Percentiles rank a stretch among this genome's conserved stretches.
Conservation (phyloP, 2,329 filamentous ascomycete genomes). For the Cucurbitaria berberidis region DNA sequence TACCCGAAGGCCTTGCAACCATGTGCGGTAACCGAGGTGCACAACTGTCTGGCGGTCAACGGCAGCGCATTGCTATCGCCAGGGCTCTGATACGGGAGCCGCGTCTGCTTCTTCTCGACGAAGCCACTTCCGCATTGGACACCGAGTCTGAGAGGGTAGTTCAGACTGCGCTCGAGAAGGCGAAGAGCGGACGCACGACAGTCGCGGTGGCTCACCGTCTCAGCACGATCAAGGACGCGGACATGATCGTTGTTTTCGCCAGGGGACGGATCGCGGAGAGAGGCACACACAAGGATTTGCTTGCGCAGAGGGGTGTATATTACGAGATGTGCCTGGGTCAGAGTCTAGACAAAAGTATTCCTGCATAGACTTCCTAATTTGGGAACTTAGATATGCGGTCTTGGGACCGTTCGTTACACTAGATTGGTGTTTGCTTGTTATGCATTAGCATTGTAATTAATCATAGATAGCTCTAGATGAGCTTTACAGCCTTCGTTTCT, state of each 20-base stretch:
- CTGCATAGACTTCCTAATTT: constrained; percentile 12
- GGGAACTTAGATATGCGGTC: too few species aligned
- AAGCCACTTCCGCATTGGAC: constrained; percentile 46
- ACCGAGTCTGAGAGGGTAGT: constrained; percentile 70
- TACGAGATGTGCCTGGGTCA: constrained; percentile 55
- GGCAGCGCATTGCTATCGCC: constrained; percentile 93
- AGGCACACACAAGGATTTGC: constrained; percentile 62
- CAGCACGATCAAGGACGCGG: constrained; percentile 92
- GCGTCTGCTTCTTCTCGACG: constrained; percentile 67
- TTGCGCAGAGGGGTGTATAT: constrained; percentile 49
- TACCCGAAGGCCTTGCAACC: constrained; percentile 62
- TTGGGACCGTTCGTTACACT: too few species aligned
- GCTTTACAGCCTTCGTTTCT: too few species aligned
- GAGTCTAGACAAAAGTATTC: constrained; percentile 45
- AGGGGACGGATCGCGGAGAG: constrained; percentile 82
- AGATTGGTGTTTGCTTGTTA: too few species aligned
- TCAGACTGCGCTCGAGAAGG: constrained; percentile 79
- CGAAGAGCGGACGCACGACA: constrained; percentile 84
- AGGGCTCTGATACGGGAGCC: constrained; percentile 90
- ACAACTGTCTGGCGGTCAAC: constrained; percentile 75
- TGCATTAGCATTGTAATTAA: too few species aligned
- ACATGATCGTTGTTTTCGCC: constrained; percentile 93
- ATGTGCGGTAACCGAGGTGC: constrained; percentile 42
- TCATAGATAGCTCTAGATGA: too few species aligned
- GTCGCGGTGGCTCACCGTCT: constrained; percentile 93